Conservation (phyloP, 148 eudicot species). For the Nyssa sinensis region DNA sequence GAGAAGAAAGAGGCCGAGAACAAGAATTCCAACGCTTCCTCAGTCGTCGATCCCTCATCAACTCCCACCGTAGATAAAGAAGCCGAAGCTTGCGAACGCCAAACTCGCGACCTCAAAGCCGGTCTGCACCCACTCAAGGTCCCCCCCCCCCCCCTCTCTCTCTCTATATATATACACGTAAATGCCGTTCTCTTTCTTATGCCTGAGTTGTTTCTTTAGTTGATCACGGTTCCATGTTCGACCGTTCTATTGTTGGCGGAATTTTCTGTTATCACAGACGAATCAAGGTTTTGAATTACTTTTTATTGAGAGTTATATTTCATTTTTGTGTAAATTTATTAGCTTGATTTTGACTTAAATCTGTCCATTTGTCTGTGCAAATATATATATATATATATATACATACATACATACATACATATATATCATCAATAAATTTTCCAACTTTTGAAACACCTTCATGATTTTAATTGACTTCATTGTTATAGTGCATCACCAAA, state of each 20-base stretch:
- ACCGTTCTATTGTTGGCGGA: neutral
- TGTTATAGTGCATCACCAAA: too few relatives aligned
- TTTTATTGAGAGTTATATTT: neutral
- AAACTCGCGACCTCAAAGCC: slow-evolving; percentile 73
- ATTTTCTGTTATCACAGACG: neutral
- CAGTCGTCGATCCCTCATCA: slow-evolving; percentile 20
- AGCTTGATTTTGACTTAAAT: neutral
- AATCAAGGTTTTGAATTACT: neutral
- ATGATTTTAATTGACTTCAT: too few relatives aligned
- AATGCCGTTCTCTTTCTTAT: neutral
- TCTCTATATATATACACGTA: slow-evolving; percentile 6
- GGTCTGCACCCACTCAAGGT: slow-evolving; percentile 91
- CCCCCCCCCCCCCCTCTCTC: neutral
- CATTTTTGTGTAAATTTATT: neutral
- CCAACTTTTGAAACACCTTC: too few relatives aligned
- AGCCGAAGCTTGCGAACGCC: slow-evolving; percentile 67
- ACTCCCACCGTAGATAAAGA: slow-evolving; percentile 25
- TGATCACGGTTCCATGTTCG: neutral
- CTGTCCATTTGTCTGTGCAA: neutral
- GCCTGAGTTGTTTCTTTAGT: neutral
- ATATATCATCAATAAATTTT: too few relatives aligned
- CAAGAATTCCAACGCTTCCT: slow-evolving; percentile 20
- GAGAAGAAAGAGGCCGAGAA: slow-evolving; percentile 38
- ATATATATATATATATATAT: neutral
- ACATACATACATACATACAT: too few relatives aligned